Evolutionary conservation across 371 early-diverging fungal genomes (phyloP).

Genomic region (Zychaea mexicana): DNA sequence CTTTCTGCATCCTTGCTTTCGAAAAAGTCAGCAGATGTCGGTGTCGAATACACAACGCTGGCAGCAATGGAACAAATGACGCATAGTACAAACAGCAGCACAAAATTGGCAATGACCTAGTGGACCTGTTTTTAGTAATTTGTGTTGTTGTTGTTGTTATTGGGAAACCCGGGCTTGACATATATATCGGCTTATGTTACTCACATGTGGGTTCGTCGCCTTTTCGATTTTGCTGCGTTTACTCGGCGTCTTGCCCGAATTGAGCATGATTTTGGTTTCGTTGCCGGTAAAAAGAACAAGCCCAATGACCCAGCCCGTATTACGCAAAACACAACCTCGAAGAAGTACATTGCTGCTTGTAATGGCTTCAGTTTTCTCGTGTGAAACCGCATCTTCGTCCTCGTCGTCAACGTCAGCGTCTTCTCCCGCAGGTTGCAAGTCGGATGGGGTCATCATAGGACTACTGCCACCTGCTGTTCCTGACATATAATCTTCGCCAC

Average conservation of each 20-base stretch:
- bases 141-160: background rate
- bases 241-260: conserved; percentile 89
- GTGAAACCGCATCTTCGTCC: conserved; percentile 30
- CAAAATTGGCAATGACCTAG: conserved; percentile 53
- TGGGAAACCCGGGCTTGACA: background rate
- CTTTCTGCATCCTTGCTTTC: conserved; percentile 43
- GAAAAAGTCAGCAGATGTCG: conserved; percentile 34
- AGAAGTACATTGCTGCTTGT: conserved; percentile 84
- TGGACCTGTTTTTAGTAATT: background rate
- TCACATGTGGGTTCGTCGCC: conserved; percentile 92
- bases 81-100: conserved; percentile 55
- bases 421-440: background rate
- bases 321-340: conserved; percentile 91
- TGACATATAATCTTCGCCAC: conserved; percentile 6
- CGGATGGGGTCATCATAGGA: background rate
- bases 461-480: background rate
- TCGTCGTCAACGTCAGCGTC: conserved; percentile 22
- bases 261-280: conserved; percentile 90
- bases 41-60: conserved; percentile 40
- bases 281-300: conserved; percentile 85
- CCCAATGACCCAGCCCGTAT: conserved; percentile 89
- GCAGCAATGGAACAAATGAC: conserved; percentile 71
- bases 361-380: conserved; percentile 70
- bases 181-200: conserved; percentile 14
- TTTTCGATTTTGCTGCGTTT: conserved; percentile 96